Evolutionary conservation across 148 eudicot species (phyloP), one percentile per base, ranked within the genome.

Genomic region (Heliosperma pusillum): DNA sequence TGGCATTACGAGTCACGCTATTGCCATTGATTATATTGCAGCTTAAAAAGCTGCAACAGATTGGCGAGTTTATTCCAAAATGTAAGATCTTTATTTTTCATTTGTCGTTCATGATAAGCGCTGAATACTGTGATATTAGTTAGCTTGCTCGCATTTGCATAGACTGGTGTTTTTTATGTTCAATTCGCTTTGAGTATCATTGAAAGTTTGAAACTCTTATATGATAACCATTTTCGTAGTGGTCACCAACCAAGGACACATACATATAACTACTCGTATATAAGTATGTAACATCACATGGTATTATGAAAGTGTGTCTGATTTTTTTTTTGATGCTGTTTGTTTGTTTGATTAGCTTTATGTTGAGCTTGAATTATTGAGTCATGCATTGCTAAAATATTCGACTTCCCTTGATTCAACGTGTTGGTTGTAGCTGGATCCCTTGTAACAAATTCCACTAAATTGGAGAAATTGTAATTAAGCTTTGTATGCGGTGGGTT

Each of bases 21-120:
- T 79, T 90, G 59, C 97, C 99, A 11, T 8, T 87, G 70, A 69
- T 89, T 26, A 62, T 92, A 21, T 52, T 92, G 81, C 97, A 92
- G 77, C 86, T 90, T 69, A 87, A 68, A 27, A 92, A 92, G 82
- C 62, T 88, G 69, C 81, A 82, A 82, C 76, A 77, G 83, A 88
- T 88, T 45, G 87, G 78, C 61, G 81, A 85, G 80, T 29, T 76
- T 36, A 66, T 90, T 15, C 91, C 97, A 30, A 90, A 83, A 85
- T 92, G 99, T 95, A 84, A 83, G 91, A 17, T 73, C 42, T 10
- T 83, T 63, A 17, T 45, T 16, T 27, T 62, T 69, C 40, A 20
- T 22, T 65, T 56, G 33, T 66, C 30, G 7, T 60, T n/a, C 53
- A 47, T 13, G 53, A 12, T 50, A 50, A 12, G 53, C 55, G 17